phyloP scores from a whole-genome alignment of 2,329 filamentous ascomycete genomes.

The Diaporthe citri region DNA sequence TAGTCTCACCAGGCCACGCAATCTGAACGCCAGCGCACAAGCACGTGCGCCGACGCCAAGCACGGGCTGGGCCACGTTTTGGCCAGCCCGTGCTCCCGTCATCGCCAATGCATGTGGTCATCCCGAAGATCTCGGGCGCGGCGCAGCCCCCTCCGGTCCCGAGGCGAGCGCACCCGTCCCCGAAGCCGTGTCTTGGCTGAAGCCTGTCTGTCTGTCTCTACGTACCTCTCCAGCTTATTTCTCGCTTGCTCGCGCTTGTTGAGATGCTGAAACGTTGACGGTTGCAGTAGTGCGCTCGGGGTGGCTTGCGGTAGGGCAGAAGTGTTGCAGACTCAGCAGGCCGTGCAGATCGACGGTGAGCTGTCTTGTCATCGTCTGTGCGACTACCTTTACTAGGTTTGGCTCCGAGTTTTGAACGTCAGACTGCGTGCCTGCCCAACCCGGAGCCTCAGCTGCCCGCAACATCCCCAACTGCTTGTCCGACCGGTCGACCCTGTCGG shows the following conservation, averaged over 20 bases:
- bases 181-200: neutral
- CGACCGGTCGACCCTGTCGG: constrained; percentile 13
- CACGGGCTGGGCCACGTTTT: neutral
- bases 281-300: constrained; percentile 2
- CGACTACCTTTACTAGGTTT: neutral
- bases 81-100: constrained; percentile 1
- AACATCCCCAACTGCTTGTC: constrained; percentile 39
- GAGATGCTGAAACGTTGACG: constrained; percentile 26
- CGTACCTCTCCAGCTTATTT: neutral
- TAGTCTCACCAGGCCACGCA: neutral
- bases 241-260: neutral
- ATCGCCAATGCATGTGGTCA: neutral
- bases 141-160: neutral
- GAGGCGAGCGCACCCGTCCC: neutral
- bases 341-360: neutral
- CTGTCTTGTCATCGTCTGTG: neutral
- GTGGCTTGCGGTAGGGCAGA: constrained; percentile 25
- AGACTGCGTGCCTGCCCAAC: neutral
- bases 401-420: neutral
- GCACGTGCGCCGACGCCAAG: constrained; percentile 7
- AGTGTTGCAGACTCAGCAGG: neutral
- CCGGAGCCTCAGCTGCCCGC: constrained; percentile 5
- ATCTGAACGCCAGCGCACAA: constrained; percentile 21
- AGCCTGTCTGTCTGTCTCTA: neutral
- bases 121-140: constrained; percentile 10